Evolutionary conservation across 495 filamentous ascomycete genomes (phyloP).

Genomic region (Aspergillus homomorphus): DNA sequence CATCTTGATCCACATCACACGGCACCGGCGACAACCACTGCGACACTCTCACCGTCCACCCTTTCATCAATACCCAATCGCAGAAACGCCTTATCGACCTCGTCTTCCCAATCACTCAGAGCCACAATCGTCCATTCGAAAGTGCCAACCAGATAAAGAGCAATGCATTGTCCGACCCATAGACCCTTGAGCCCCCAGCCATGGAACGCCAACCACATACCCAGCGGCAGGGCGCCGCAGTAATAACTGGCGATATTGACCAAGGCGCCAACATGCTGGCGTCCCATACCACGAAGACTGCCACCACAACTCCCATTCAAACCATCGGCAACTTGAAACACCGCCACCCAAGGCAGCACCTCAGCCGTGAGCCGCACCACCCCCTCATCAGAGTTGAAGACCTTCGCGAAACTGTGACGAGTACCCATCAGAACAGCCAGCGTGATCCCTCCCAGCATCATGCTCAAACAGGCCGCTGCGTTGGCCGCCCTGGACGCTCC

Average conservation of each 20-base stretch:
- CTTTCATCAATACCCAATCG: slow-evolving; percentile 65
- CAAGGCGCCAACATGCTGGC: slow-evolving; percentile 84
- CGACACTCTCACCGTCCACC: slow-evolving; percentile 36
- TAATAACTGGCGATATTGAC: slow-evolving; percentile 92
- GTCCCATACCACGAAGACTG: slow-evolving; percentile 76
- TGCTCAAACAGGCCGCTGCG: slow-evolving; percentile 71
- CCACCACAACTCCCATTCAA: slow-evolving; percentile 85
- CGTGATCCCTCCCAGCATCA: slow-evolving; percentile 64
- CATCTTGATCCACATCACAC: background rate
- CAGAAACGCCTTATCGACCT: slow-evolving; percentile 73
- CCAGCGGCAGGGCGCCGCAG: slow-evolving; percentile 75
- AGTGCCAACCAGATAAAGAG: slow-evolving; percentile 75
- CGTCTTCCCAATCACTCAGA: slow-evolving; percentile 71
- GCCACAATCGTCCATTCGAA: slow-evolving; percentile 81
- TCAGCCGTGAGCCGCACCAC: slow-evolving; percentile 77
- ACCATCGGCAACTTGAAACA: slow-evolving; percentile 95
- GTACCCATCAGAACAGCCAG: slow-evolving; percentile 71
- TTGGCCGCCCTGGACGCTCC: slow-evolving; percentile 75
- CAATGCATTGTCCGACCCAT: slow-evolving; percentile 90
- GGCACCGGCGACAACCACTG: slow-evolving; percentile 9
- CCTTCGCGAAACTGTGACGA: slow-evolving; percentile 71
- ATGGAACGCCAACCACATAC: slow-evolving; percentile 84
- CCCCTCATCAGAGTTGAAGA: slow-evolving; percentile 76
- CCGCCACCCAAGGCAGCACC: slow-evolving; percentile 82
- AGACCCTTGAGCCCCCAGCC: slow-evolving; percentile 83